Percentiles rank a stretch among this genome's conserved stretches.
These are phyloP conservation scores for Pythium oligandrum DNA, from an alignment of 352 stramenopile species.

Conservation along the genomic window DNA sequence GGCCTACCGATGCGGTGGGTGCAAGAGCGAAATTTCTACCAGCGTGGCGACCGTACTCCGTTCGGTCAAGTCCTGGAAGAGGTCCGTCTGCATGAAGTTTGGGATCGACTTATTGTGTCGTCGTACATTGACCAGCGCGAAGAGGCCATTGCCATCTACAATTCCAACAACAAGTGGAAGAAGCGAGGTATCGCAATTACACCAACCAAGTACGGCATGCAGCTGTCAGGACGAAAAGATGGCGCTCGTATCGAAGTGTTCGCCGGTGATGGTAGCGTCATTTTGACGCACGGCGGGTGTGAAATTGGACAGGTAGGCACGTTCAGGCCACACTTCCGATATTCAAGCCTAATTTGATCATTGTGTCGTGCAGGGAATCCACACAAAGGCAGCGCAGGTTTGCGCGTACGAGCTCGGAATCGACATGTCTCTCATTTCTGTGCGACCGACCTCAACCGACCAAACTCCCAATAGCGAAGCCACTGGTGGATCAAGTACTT, in stretches of 20 bases:
- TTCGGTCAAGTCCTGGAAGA: constrained; percentile 27
- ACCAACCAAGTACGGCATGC: constrained; percentile 64
- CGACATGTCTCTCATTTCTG: constrained; percentile 29
- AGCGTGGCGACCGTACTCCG: constrained; percentile 22
- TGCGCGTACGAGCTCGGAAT: constrained; percentile 43
- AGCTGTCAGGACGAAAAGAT: constrained; percentile 22
- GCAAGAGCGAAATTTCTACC: constrained; percentile 35
- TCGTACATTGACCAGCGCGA: constrained; percentile 24
- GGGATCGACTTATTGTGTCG: constrained; percentile 22
- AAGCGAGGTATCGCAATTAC: constrained; percentile 51
- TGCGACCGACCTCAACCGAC: constrained; percentile 46
- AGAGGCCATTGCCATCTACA: constrained; percentile 29
- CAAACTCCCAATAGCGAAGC: constrained; percentile 36
- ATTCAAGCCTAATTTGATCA: constrained; percentile 1
- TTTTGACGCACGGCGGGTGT: constrained; percentile 32
- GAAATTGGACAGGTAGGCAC: constrained; percentile 45
- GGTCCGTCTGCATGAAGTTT: constrained; percentile 32
- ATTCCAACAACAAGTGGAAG: constrained; percentile 42
- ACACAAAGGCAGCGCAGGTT: constrained; percentile 58
- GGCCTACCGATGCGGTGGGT: constrained; percentile 26
- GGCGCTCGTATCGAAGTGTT: constrained; percentile 39
- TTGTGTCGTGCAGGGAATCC: constrained; percentile 33
- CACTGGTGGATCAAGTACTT: constrained; percentile 51
- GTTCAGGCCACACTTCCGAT: background rate
- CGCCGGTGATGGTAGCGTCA: constrained; percentile 32